Conservation (phyloP, 2,329 filamentous ascomycete genomes). For the Peltaster fructicola region DNA sequence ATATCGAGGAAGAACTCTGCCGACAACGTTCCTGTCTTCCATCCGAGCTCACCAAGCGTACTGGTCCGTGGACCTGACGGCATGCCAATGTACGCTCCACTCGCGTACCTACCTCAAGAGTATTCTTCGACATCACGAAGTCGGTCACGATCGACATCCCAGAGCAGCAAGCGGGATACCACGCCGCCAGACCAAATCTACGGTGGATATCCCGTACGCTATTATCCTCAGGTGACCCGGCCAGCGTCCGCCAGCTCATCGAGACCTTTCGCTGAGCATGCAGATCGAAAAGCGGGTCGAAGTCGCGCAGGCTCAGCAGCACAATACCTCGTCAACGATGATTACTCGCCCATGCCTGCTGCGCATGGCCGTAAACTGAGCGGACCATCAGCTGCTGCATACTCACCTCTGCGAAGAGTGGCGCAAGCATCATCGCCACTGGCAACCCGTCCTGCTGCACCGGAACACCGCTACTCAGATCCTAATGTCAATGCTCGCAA, state of each 20-base stretch:
- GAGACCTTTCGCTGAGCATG: constrained; percentile 29
- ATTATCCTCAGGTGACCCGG: constrained; percentile 10
- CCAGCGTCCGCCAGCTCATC: constrained; percentile 22
- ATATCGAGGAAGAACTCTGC: constrained; percentile 14
- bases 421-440: constrained; percentile 11
- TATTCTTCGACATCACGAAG: constrained; percentile 5
- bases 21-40: constrained; percentile 6
- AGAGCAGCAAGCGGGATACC: constrained; percentile 15
- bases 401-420: constrained; percentile 13
- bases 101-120: constrained; percentile 11
- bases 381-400: constrained; percentile 18
- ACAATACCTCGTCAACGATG: constrained; percentile 20
- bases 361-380: constrained; percentile 16
- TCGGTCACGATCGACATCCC: constrained; percentile 11
- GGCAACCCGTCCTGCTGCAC: constrained; percentile 5
- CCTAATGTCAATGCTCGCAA: constrained; percentile 6
- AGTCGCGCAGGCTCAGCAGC: constrained; percentile 21
- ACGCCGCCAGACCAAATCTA: constrained; percentile 14
- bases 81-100: constrained; percentile 24
- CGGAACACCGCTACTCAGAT: constrained; percentile 6
- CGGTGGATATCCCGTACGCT: constrained; percentile 10
- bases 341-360: constrained; percentile 18
- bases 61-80: constrained; percentile 32
- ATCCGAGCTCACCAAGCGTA: constrained; percentile 22
- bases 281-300: constrained; percentile 22